Conservation (phyloP, 108 stramenopile species). For the Nitzschia sp. region DNA sequence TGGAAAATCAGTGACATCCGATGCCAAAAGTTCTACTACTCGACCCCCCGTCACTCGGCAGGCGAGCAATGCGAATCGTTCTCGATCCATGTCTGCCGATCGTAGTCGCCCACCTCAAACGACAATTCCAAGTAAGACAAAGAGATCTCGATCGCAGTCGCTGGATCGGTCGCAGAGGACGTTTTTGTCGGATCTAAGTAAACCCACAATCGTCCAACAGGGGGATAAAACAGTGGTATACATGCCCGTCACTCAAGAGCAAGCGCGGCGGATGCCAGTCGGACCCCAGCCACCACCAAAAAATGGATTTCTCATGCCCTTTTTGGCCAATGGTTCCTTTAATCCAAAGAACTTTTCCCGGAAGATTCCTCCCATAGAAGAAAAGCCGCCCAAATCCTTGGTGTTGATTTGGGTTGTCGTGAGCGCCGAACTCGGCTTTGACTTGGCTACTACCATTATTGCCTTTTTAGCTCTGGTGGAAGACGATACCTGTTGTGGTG, state of each 20-base stretch:
- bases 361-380: conserved; percentile 21
- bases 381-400: conserved; percentile 9
- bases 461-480: conserved; percentile 21
- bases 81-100: too few relatives aligned
- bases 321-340: not conserved
- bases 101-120: too few relatives aligned
- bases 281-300: not conserved
- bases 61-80: too few relatives aligned
- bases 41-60: too few relatives aligned
- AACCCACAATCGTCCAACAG: not conserved
- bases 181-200: too few relatives aligned
- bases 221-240: conserved; percentile 2
- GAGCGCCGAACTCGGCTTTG: conserved; percentile 24
- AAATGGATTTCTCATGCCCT: not conserved
- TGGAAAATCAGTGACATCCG: too few relatives aligned
- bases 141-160: too few relatives aligned
- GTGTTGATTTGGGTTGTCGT: conserved; percentile 34
- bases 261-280: not conserved
- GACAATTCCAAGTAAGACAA: too few relatives aligned
- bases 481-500: conserved; percentile 24
- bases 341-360: not conserved
- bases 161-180: too few relatives aligned
- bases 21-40: too few relatives aligned
- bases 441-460: conserved; percentile 35
- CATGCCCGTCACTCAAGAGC: not conserved